A percentile compares a stretch with the other conserved stretches of the same genome.
phyloP scores from a whole-genome alignment of 495 filamentous ascomycete genomes.

The Delitschia confertaspora region DNA sequence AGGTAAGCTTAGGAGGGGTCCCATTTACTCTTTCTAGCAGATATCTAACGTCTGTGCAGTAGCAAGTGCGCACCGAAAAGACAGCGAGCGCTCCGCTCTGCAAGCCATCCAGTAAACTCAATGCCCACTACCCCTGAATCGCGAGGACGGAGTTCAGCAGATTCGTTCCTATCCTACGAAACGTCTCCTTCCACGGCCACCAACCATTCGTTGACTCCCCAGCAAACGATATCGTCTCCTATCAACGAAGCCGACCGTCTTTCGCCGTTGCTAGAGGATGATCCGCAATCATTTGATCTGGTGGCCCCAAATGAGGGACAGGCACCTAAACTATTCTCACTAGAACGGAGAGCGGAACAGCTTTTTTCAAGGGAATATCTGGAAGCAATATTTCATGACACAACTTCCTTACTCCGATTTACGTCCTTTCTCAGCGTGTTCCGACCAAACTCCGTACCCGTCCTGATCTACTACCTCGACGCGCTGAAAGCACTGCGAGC shows the following conservation, averaged over 20 bases:
- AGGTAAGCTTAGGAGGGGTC: slow-evolving; percentile 15
- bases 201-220: slow-evolving; percentile 30
- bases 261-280: slow-evolving; percentile 43
- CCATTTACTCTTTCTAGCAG: background rate
- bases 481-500: slow-evolving; percentile 59
- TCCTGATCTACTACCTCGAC: slow-evolving; percentile 58
- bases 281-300: slow-evolving; percentile 47
- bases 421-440: slow-evolving; percentile 62
- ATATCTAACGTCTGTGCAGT: no score
- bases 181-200: slow-evolving; percentile 33
- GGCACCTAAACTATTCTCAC: slow-evolving; percentile 34
- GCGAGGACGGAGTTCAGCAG: slow-evolving; percentile 31
- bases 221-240: slow-evolving; percentile 35
- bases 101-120: slow-evolving; percentile 17
- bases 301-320: slow-evolving; percentile 36
- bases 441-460: slow-evolving; percentile 59
- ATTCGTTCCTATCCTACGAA: slow-evolving; percentile 34
- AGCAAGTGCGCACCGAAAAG: slow-evolving; percentile 12
- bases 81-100: slow-evolving; percentile 13
- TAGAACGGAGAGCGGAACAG: slow-evolving; percentile 54
- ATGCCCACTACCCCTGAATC: slow-evolving; percentile 24
- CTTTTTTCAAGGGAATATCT: slow-evolving; percentile 61
- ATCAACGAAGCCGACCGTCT: slow-evolving; percentile 41
- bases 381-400: slow-evolving; percentile 50
- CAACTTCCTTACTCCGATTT: slow-evolving; percentile 53